Base-by-base conservation (phyloP, 805 yeast genomes). In the Lipomyces mesembrius region DNA sequence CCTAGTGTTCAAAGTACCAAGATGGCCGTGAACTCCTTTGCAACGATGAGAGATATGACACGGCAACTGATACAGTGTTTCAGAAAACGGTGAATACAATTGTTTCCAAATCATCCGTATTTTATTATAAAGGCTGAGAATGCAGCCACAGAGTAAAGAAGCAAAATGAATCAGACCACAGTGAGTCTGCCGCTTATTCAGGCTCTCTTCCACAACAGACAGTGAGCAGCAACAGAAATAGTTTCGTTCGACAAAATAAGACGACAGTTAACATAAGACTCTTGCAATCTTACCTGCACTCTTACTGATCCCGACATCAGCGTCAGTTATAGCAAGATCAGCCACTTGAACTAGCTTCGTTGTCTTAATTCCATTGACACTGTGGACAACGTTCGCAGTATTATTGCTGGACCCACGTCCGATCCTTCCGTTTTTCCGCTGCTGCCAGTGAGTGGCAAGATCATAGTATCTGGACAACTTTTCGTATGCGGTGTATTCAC, bases 381-480 rank as follows among this genome's bases (percentile, higher is more conserved):
- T n/a, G 25, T 43, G 49, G 49, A n/a, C 49, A 8, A n/a, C 49
- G 22, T n/a, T 43, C 22, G 20, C 49, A 37, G 43, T 12, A 35
- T 17, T 35, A 43, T 43, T 17, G n/a, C 11, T 43, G 49, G n/a
- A 43, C 14, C 49, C 49, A 43, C 49, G 3, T 43, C 22, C 49
- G 8, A 8, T n/a, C 49, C 49, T 17, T 43, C 49, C 11, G 20
- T 7, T n/a, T n/a, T n/a, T 43, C 22, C 22, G 20, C 20, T 17
- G 12, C 22, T 43, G 49, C 20, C 22, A n/a, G 20, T n/a, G 20
- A 43, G n/a, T 43, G n/a, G 49, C 7, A 5, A 14, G 9, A 17
- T 43, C 49, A 17, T 43, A 17, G 49, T 43, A 43, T n/a, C 49
- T 43, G 11, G 49, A 43, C 49, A 43, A 43, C 49, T 43, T 43